Conservation (phyloP, 2,329 filamentous ascomycete species). For the Alternaria viburni region DNA sequence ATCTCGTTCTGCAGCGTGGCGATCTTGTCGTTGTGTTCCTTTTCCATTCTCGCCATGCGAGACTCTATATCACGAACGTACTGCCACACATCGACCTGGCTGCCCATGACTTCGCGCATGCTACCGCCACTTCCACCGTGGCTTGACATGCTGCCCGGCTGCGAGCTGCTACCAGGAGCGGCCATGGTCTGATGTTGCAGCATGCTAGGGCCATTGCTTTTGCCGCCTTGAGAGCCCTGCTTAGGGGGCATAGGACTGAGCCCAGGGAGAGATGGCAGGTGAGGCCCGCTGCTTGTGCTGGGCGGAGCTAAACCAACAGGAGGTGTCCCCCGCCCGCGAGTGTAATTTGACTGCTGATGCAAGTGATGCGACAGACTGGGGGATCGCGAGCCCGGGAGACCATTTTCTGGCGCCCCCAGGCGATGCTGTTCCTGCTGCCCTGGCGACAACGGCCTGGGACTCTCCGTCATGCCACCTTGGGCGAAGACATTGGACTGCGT, state of each 20-base stretch:
- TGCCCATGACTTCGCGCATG: slow-evolving; percentile 71
- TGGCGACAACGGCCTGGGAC: slow-evolving; percentile 83
- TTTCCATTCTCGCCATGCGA: slow-evolving; percentile 53
- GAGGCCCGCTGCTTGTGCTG: slow-evolving; percentile 50
- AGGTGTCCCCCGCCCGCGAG: slow-evolving; percentile 62
- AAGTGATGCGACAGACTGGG: slow-evolving; percentile 70
- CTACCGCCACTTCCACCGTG: slow-evolving; percentile 66
- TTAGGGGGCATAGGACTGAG: slow-evolving; percentile 46
- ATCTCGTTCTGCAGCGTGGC: slow-evolving; percentile 54
- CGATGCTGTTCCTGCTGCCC: slow-evolving; percentile 60
- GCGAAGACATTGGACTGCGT: slow-evolving; percentile 67
- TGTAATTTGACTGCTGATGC: slow-evolving; percentile 68
- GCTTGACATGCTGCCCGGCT: slow-evolving; percentile 58
- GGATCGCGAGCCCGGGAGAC: slow-evolving; percentile 64
- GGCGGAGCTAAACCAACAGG: slow-evolving; percentile 54
- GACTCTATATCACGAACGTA: slow-evolving; percentile 75
- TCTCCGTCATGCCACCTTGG: slow-evolving; percentile 79
- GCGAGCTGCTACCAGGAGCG: slow-evolving; percentile 51
- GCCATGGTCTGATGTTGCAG: slow-evolving; percentile 50
- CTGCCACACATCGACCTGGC: slow-evolving; percentile 65
- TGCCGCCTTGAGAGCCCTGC: slow-evolving; percentile 40
- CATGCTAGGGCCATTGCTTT: slow-evolving; percentile 47
- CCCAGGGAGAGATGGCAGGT: slow-evolving; percentile 53
- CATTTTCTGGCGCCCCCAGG: slow-evolving; percentile 59
- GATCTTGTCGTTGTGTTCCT: slow-evolving; percentile 56